Base-by-base conservation (phyloP, 257 asterid species). In the Jasminum sambac region DNA sequence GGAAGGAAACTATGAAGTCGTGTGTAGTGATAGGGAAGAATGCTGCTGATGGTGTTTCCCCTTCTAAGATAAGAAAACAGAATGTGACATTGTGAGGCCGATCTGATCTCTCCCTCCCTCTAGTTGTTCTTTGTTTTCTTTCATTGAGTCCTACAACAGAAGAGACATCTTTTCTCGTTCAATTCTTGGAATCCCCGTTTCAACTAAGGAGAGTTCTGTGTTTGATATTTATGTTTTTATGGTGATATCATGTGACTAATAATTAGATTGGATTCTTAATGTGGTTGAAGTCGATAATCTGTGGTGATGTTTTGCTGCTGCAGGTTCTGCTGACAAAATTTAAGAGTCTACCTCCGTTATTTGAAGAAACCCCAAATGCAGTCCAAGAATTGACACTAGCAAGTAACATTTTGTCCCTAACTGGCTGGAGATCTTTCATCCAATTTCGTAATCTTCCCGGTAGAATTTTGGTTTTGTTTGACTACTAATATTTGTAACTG, bases 321-420 rank as follows among this genome's bases (percentile, higher is more conserved):
- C 81, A 84, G 89, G 89, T 84, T 61, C 38, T 57, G 19, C 69
- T 85, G 73, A 85, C 84, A 0, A 76, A 37, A 72, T 80, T 83
- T 57, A 85, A 21, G 25, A 85, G 89, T 64, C 80, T 85, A n/a
- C 90, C 90, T 50, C 90, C 90, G 1, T 63, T 85, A 34, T 85
- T 85, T 66, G 82, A 80, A 74, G 78, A 78, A 55, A 80, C 84
- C 0, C 71, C 82, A 19, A 80, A 78, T 78, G 84, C 85, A 11
- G 37, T 72, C 69, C 69, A 66, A 2, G 90, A 85, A 80, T 66
- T 85, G 73, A 67, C 82, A 30, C 71, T 82, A 75, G 90, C 87
- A 65, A 85, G 90, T 85, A 80, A 74, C 34, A n/a, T 38, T 76
- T 40, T 6, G 46, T 50, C 67, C 39, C 71, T 79, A 40, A 5